Base-by-base conservation (phyloP, 495 filamentous ascomycete species). In the Daldinia loculata region DNA sequence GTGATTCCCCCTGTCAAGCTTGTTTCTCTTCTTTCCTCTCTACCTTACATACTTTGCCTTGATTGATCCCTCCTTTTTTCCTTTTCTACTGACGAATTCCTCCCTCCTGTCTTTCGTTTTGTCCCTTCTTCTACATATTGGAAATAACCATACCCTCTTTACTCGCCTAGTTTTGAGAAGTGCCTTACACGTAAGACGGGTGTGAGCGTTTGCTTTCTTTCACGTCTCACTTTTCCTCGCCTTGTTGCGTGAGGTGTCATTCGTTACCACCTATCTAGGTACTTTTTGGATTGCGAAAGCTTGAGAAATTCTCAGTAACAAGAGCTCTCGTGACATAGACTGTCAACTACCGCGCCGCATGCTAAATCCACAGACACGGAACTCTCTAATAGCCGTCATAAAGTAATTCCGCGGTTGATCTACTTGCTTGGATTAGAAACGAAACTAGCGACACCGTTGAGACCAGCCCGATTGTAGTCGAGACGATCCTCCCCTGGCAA, bases 331-430 rank as follows among this genome's bases (percentile, higher is more conserved):
- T 66, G 66, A 73, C 70, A 73, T 69, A 69, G 61, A 66, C 50
- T 73, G 66, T 69, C 66, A 61, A 64, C 61, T 62, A 57, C 55
- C 66, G 70, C 70, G 70, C 70, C 70, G 70, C 70, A 73, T 73
- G 70, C 70, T 62, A 51, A 66, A 24, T 30, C 70, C 39, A 66
- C 61, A 62, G 15, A 73, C 62, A 69, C 66, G 61, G 32, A 73
- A 73, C 24, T 66, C 70, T n/a, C 24, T 69, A 29, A 73, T 73
- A 62, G 69, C 65, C 66, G 70, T 73, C 66, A 69, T 73, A n/a
- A 73, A 73, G 70, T 73, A 69, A 53, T 24, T 56, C 14, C 29
- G 26, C 61, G 53, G 57, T 51, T 59, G 41, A 36, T 36, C 27
- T 26, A 53, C 41, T 51, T 56, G 32, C 38, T 63, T 57, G 69